Conservation (phyloP, 192 early-diverging fungal species). For the Umbelopsis sp. region DNA sequence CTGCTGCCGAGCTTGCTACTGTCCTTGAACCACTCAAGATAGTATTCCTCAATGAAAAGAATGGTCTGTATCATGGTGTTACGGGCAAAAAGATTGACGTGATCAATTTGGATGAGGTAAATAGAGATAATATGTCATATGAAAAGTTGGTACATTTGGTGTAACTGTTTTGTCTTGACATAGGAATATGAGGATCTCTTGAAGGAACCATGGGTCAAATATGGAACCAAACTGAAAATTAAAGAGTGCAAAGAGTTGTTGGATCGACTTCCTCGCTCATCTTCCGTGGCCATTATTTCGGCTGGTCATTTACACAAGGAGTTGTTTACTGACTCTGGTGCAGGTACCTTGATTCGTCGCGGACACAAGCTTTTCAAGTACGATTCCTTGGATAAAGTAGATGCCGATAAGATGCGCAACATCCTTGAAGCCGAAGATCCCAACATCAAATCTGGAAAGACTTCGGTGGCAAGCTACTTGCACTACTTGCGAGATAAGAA, state of each 20-base stretch:
- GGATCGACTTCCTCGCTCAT: conserved; percentile 93
- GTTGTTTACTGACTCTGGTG: conserved; percentile 96
- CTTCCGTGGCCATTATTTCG: conserved; percentile 99
- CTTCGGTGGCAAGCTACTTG: conserved; percentile 76
- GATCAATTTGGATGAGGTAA: conserved; percentile 96
- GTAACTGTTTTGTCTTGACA: conserved; percentile 16
- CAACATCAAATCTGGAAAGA: conserved; percentile 63
- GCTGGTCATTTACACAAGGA: conserved; percentile 99
- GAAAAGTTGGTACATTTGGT: conserved; percentile 20
- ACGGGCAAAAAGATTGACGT: conserved; percentile 96
- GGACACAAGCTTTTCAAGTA: conserved; percentile 88
- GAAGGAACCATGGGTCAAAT: conserved; percentile 96
- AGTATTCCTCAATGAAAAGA: conserved; percentile 98
- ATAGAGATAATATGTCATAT: neutral
- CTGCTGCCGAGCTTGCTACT: conserved; percentile 94
- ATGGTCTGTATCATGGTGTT: conserved; percentile 90
- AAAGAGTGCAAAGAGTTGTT: conserved; percentile 96
- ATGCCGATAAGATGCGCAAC: conserved; percentile 80
- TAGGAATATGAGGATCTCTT: conserved; percentile 95
- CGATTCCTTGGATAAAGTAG: conserved; percentile 65
- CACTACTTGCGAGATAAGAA: conserved; percentile 61
- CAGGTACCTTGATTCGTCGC: conserved; percentile 95
- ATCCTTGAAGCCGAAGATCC: conserved; percentile 80
- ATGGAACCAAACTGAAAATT: conserved; percentile 98
- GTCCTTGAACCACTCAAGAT: conserved; percentile 98